Evolutionary conservation across 306 rosid genomes (phyloP).

Genomic region (apple (Malus domestica)): ASM211411v1 NC_041789.1:24326501-24327000

Average conservation of each 20-base stretch:
- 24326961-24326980: constrained; percentile 96
- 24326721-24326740: not conserved
- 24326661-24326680: not conserved
- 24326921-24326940: constrained; percentile 91
- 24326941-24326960: constrained; percentile 86
- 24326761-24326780: constrained; percentile 52
- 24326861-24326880: constrained; percentile 93
- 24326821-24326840: constrained; percentile 96
- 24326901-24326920: constrained; percentile 84
- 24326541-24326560: not conserved
- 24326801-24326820: constrained; percentile 82
- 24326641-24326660: not conserved
- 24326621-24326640: not conserved
- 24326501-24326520: constrained; percentile 22
- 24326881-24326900: constrained; percentile 62
- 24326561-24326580: not conserved
- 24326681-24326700: not conserved
- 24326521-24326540: constrained; percentile 13
- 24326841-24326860: constrained; percentile 86
- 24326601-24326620: not conserved
- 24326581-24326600: not conserved
- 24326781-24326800: constrained; percentile 83
- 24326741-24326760: not conserved
- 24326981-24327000: constrained; percentile 91
- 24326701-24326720: not conserved